phyloP scores from a whole-genome alignment of 2,329 filamentous ascomycete species.

The Epicoccum nigrum region DNA sequence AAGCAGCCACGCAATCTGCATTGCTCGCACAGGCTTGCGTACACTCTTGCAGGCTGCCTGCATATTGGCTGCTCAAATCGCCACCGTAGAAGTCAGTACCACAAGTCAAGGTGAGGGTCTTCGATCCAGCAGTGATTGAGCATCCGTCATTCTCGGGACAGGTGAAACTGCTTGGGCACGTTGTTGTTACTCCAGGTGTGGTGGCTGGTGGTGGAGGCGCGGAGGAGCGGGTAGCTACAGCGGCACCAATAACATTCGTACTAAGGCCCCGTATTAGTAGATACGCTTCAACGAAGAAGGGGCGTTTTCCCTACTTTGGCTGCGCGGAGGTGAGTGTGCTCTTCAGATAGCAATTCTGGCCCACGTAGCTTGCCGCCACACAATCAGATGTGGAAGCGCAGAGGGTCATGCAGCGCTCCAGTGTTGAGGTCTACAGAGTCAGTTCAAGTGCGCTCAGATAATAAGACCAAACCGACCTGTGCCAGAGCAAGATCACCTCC shows the following conservation, averaged over 20 bases:
- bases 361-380: conserved; percentile 6
- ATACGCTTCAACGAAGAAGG: not conserved
- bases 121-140: not conserved
- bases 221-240: not conserved
- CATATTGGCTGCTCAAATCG: not conserved
- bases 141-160: not conserved
- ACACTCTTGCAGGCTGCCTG: not conserved
- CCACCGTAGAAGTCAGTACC: conserved; percentile 1
- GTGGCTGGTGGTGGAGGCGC: too few relatives aligned
- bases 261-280: not conserved
- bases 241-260: not conserved
- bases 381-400: not conserved
- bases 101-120: not conserved
- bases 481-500: not conserved
- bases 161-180: not conserved
- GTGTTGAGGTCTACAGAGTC: not conserved
- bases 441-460: not conserved
- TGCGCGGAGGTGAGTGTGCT: not conserved
- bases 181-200: not conserved
- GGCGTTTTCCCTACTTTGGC: not conserved
- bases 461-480: not conserved
- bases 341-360: conserved; percentile 7
- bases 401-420: not conserved
- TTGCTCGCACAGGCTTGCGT: not conserved
- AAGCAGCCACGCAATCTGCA: not conserved